Evolutionary conservation across 75 land plant genomes (phyloP), one percentile per base, ranked within the genome.

Genomic region (Sequoiadendron giganteum): DNA sequence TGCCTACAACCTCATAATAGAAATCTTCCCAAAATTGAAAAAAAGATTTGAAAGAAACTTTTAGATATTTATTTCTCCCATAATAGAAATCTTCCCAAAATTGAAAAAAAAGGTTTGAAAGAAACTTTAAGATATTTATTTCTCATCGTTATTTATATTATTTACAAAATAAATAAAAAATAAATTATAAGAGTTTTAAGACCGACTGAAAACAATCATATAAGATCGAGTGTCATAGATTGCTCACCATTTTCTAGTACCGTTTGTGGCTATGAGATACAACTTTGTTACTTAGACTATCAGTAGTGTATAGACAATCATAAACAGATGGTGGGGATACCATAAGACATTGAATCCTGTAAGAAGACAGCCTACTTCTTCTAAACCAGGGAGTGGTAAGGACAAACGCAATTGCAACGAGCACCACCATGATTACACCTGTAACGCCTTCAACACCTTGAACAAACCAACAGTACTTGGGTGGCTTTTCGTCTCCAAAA

Each of bases 291-390:
- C 90, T 52, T 91, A 90, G 83, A 89, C 39, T 42, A 91, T 73
- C 16, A 13, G 16, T 52, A 11, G 55, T 52, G 55, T 15, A 52
- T 52, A 13, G 55, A 52, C 16, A 52, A 52, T 52, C 1, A 52
- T 13, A 13, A 52, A 52, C 16, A 52, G 14, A 52, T 52, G 55
- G 13, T 52, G 95, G 25, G 91, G 88, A 92, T 92, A 94, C 94
- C 94, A 94, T 61, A 94, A 93, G 28, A 49, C 11, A 52, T 94
- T 93, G 92, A 94, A 90, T 19, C 92, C 92, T 38, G 89, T 91
- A 54, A 90, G 87, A 15, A 78, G 48, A 49, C 18, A 36, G 86
- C 48, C 13, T 85, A 72, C 7, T 85, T 84, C 48, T 47, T 10
- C 52, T 49, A 49, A 49, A 49, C 9, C 10, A 10, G 52, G 52